Percentiles rank a stretch among this genome's conserved stretches.
phyloP scores from a whole-genome alignment of 805 yeast species.

The Starmerella vaccinii region DNA sequence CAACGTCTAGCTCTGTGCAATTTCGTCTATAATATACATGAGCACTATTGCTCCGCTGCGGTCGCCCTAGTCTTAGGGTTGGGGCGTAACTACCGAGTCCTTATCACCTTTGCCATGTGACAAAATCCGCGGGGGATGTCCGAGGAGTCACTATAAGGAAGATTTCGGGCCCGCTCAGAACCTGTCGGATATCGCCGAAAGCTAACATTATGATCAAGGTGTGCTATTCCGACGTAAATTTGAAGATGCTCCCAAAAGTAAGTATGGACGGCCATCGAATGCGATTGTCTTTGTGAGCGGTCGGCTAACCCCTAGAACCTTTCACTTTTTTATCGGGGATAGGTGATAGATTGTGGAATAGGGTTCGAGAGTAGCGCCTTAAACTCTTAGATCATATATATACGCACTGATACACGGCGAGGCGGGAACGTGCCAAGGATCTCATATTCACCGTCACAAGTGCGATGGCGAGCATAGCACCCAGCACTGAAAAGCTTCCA shows the following conservation, averaged over 20 bases:
- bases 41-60: neutral
- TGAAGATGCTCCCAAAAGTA: too few species aligned
- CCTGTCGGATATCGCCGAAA: too few species aligned
- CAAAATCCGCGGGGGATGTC: neutral
- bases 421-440: too few species aligned
- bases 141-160: slow-evolving; percentile 1
- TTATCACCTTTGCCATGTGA: neutral
- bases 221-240: too few species aligned
- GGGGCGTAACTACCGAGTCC: neutral
- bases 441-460: neutral
- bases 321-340: neutral
- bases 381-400: neutral
- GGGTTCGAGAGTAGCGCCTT: neutral
- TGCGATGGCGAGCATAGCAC: neutral
- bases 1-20: too few species aligned
- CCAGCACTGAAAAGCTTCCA: neutral
- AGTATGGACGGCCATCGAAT: too few species aligned
- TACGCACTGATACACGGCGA: too few species aligned
- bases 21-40: too few species aligned
- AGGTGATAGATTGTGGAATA: neutral
- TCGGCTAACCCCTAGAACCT: neutral
- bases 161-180: too few species aligned
- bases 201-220: too few species aligned
- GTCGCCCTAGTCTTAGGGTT: neutral
- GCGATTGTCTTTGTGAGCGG: too few species aligned